Evolutionary conservation across 2,329 filamentous ascomycete genomes (phyloP).

Genomic region (Ophiostoma sp.): DNA sequence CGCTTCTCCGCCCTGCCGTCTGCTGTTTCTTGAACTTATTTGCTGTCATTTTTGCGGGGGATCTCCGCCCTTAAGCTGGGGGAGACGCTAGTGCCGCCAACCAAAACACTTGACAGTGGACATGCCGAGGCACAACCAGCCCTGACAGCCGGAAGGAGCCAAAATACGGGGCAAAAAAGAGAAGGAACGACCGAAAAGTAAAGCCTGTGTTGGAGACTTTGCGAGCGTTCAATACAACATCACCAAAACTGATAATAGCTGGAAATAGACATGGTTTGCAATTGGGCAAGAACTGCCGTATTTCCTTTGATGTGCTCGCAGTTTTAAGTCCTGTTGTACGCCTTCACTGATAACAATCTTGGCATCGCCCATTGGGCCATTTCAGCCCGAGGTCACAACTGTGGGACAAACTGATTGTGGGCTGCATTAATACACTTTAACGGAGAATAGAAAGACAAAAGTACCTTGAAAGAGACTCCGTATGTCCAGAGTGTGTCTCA

Average conservation of each 20-base stretch:
- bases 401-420: not conserved
- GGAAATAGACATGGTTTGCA: not conserved
- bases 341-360: not conserved
- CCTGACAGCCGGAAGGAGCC: not conserved
- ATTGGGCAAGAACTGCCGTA: not conserved
- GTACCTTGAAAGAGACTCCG: too few species aligned
- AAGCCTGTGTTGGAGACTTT: not conserved
- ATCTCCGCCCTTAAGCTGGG: not conserved
- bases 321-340: not conserved
- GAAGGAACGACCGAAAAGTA: too few species aligned
- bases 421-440: not conserved
- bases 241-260: not conserved
- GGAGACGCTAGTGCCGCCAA: not conserved
- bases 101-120: not conserved
- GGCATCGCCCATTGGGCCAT: not conserved
- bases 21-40: not conserved
- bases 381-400: not conserved
- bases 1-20: not conserved
- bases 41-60: slow-evolving; percentile 12
- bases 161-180: not conserved
- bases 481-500: not conserved
- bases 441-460: not conserved
- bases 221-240: not conserved
- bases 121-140: slow-evolving; percentile 14
- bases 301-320: not conserved